Conservation (phyloP, 129 eudicot genomes). For the Dittrichia graveolens region DNA sequence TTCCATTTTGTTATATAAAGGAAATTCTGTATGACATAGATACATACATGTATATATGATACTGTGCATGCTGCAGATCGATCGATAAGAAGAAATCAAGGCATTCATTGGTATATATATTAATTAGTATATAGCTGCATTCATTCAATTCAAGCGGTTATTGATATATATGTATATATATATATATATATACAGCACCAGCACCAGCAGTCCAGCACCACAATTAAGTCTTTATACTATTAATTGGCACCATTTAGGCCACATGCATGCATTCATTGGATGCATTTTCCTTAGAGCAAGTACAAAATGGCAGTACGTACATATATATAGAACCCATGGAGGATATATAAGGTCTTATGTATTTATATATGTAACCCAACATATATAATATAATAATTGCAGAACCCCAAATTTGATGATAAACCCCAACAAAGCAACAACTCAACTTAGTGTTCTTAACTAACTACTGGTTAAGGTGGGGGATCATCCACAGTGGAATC, state of each 20-base stretch:
- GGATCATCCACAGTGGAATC: slow-evolving; percentile 65
- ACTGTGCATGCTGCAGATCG: too few species aligned
- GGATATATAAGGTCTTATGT: slow-evolving; percentile 11
- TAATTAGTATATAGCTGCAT: not conserved
- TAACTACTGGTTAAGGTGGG: slow-evolving; percentile 37
- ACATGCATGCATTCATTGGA: not conserved
- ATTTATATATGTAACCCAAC: not conserved
- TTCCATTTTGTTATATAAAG: too few species aligned
- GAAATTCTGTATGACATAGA: too few species aligned
- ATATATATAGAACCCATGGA: not conserved
- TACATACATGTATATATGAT: too few species aligned
- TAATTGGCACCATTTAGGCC: slow-evolving; percentile 8
- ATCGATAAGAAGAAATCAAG: too few species aligned
- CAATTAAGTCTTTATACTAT: not conserved
- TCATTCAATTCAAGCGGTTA: not conserved
- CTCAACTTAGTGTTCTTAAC: too few species aligned
- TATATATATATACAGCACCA: too few species aligned
- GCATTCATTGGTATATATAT: too few species aligned
- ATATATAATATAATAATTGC: not conserved
- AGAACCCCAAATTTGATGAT: slow-evolving; percentile 13
- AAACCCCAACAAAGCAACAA: not conserved
- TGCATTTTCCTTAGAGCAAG: not conserved
- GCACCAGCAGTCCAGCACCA: too few species aligned
- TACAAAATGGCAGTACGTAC: slow-evolving; percentile 8
- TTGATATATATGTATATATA: not conserved